A percentile compares a stretch with the other conserved stretches of the same genome.
Evolutionary conservation across 768 basidiomycete species (phyloP).

Genomic region (Butyriboletus loyo): DNA sequence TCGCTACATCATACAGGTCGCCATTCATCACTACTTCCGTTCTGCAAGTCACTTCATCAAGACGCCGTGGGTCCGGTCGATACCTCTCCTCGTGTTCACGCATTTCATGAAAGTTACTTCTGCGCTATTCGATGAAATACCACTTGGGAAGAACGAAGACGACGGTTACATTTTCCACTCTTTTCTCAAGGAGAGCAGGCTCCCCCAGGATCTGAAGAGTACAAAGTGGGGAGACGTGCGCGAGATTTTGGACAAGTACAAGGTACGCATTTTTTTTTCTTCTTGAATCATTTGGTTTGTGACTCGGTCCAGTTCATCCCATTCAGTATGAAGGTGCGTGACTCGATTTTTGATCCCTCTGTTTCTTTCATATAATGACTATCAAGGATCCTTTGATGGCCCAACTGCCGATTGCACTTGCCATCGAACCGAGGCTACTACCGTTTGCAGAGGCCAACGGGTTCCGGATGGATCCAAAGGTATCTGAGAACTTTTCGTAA

Average conservation of each 20-base stretch:
- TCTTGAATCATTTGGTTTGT: conserved; percentile 4
- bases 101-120: conserved; percentile 63
- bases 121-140: conserved; percentile 61
- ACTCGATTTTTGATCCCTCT: neutral
- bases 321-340: conserved; percentile 62
- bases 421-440: conserved; percentile 72
- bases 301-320: conserved; percentile 62
- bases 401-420: conserved; percentile 72
- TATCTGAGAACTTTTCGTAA: conserved; percentile 24
- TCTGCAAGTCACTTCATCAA: conserved; percentile 73
- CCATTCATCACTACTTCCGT: conserved; percentile 76
- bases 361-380: conserved; percentile 3
- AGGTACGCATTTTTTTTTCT: conserved; percentile 40
- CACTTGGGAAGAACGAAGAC: conserved; percentile 69
- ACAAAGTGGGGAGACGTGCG: conserved; percentile 63
- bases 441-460: conserved; percentile 72
- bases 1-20: conserved; percentile 74
- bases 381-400: conserved; percentile 72
- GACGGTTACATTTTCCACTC: conserved; percentile 63
- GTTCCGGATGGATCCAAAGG: conserved; percentile 77
- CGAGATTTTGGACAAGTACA: conserved; percentile 67
- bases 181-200: conserved; percentile 69
- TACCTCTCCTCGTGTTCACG: conserved; percentile 57
- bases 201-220: conserved; percentile 54
- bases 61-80: conserved; percentile 66